Evolutionary conservation across 257 asterid species (phyloP).

Genomic region (Verbena officinalis): DNA sequence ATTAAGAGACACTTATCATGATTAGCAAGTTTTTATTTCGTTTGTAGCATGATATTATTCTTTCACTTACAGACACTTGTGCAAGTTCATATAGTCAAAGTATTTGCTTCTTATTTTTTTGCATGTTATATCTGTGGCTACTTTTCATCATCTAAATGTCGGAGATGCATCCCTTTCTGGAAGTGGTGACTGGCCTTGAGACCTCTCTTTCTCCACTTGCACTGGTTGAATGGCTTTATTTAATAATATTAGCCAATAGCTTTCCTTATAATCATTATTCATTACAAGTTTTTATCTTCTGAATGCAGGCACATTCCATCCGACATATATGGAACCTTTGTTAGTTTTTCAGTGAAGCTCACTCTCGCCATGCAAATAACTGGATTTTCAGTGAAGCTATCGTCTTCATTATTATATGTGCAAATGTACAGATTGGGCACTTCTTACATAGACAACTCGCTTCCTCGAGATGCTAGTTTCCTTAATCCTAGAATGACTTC

Average conservation of each 20-base stretch:
- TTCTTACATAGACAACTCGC: constrained; percentile 60
- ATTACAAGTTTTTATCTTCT: constrained; percentile 2
- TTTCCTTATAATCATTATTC: neutral
- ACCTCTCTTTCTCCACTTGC: constrained; percentile 19
- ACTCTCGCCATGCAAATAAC: constrained; percentile 82
- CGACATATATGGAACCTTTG: constrained; percentile 66
- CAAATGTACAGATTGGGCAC: constrained; percentile 97
- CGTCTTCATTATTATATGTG: constrained; percentile 84
- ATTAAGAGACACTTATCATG: neutral
- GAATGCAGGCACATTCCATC: constrained; percentile 72
- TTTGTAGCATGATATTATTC: neutral
- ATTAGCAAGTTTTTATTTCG: neutral
- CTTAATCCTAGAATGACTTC: constrained; percentile 81
- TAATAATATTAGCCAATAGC: neutral
- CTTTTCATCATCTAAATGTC: constrained; percentile 5
- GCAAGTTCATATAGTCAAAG: neutral
- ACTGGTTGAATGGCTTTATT: neutral
- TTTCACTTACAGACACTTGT: neutral
- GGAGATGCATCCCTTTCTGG: constrained; percentile 21
- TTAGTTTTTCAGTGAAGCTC: constrained; percentile 78
- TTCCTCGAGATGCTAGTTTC: constrained; percentile 71
- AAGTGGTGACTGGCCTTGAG: neutral
- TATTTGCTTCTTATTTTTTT: neutral
- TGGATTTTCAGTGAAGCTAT: constrained; percentile 77
- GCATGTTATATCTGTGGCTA: constrained; percentile 7